Evolutionary conservation across 495 filamentous ascomycete species (phyloP), one percentile per base, ranked within the genome.

Genomic region (Lindgomyces ingoldianus): DNA sequence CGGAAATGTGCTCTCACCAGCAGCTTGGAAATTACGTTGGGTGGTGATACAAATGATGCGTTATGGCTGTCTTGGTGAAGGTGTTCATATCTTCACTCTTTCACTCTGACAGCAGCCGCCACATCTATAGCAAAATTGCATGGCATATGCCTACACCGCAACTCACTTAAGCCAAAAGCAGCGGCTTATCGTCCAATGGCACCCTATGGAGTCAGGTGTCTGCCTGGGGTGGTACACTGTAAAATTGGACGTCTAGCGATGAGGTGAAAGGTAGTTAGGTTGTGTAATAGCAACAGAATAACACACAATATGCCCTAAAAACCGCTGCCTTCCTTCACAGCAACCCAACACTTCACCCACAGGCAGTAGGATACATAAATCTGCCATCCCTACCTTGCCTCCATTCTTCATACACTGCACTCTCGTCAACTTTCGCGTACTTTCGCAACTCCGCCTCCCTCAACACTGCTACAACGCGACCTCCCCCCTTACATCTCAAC

Each of bases 331-430:
- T 33, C 30, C 16, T 3, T 26, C 46, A 58, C 29, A 2, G 10
- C 8, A 3, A 10, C 21, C 11, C 55, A 61, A 19, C 30, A 16
- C 60, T 62, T 62, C 60, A 62, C 60, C 50, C 36, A 11, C 57
- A 21, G 4, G 3, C 42, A 29, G 4, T 18, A 11, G 10, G 39
- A 14, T 39, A 39, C 33, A 39, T 39, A 39, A 39, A 39, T 6
- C 6, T 14, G 33, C 33, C 33, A 14, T 39, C 14, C n/a, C n/a
- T 39, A 14, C 14, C 25, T 48, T 39, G 6, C 19, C n/a, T 27
- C n/a, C 33, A 21, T 27, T 44, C 33, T 19, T 56, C 53, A 19
- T 48, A 33, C 25, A 21, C 2, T 3, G 47, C 45, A 29, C 41
- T 16, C 4, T 19, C 9, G 1, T n/a, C 24, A 26, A 11, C 29